Conservation (phyloP, 2,329 filamentous ascomycete species). For the Onygenales sp. region DNA sequence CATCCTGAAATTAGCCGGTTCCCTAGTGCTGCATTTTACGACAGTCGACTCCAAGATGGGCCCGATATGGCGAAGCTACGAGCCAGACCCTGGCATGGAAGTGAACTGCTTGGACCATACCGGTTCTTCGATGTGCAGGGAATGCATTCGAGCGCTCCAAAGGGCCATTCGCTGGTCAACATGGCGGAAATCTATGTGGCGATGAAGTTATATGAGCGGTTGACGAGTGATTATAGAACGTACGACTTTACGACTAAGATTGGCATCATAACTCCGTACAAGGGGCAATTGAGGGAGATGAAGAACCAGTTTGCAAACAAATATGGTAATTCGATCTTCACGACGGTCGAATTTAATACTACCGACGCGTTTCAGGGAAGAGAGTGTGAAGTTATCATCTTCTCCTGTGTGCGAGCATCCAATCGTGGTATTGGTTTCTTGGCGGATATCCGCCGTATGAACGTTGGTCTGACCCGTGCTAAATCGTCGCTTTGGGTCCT, state of each 20-base stretch:
- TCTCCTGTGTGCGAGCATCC: slow-evolving; percentile 92
- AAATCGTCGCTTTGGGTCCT: slow-evolving; percentile 96
- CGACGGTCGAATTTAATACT: slow-evolving; percentile 91
- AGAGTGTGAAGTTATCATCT: slow-evolving; percentile 96
- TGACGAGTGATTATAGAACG: slow-evolving; percentile 60
- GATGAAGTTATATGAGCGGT: slow-evolving; percentile 70
- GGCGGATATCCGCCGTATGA: slow-evolving; percentile 97
- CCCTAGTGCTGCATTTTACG: slow-evolving; percentile 86
- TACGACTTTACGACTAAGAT: slow-evolving; percentile 73
- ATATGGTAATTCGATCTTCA: slow-evolving; percentile 67
- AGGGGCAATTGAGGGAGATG: slow-evolving; percentile 77
- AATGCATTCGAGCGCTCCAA: slow-evolving; percentile 68
- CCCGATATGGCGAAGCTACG: slow-evolving; percentile 70
- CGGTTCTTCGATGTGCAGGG: slow-evolving; percentile 96
- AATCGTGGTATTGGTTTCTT: slow-evolving; percentile 96
- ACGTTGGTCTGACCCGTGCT: slow-evolving; percentile 91
- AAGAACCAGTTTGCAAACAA: slow-evolving; percentile 61
- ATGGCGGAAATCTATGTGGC: slow-evolving; percentile 77
- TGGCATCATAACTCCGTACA: slow-evolving; percentile 96
- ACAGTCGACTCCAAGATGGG: slow-evolving; percentile 76
- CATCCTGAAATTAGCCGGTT: slow-evolving; percentile 92
- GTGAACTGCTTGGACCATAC: slow-evolving; percentile 75
- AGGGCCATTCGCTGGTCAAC: slow-evolving; percentile 86
- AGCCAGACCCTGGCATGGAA: slow-evolving; percentile 74
- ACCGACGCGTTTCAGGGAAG: slow-evolving; percentile 96